phyloP scores from a whole-genome alignment of 768 basidiomycete genomes.

The Tricholoma sp. region DNA sequence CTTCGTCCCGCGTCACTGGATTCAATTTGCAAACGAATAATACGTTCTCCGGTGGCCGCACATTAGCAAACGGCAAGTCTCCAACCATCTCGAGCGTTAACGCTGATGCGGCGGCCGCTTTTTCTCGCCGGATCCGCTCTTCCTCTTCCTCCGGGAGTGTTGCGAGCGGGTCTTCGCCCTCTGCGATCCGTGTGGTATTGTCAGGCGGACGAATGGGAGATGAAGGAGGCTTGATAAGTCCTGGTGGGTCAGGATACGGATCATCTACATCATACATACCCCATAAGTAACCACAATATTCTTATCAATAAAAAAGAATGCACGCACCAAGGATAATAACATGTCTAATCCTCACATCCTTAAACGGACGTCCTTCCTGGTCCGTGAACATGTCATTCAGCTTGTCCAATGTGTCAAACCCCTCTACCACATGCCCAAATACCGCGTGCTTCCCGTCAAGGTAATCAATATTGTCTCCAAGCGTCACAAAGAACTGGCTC shows the following conservation, averaged over 20 bases:
- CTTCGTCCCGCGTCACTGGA: constrained; percentile 91
- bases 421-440: constrained; percentile 95
- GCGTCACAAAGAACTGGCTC: constrained; percentile 95
- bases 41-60: constrained; percentile 96
- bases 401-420: constrained; percentile 85
- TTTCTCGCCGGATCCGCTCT: constrained; percentile 74
- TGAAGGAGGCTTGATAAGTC: constrained; percentile 63
- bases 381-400: constrained; percentile 90
- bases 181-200: constrained; percentile 83
- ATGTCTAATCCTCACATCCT: constrained; percentile 92
- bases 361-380: constrained; percentile 83
- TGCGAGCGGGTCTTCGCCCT: constrained; percentile 87
- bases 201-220: constrained; percentile 83
- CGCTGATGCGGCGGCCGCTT: constrained; percentile 88
- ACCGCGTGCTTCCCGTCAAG: constrained; percentile 91
- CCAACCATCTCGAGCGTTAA: constrained; percentile 99
- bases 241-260: constrained; percentile 86
- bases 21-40: constrained; percentile 99
- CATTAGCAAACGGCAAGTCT: constrained; percentile 96
- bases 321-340: constrained; percentile 84
- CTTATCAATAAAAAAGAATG: not conserved
- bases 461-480: constrained; percentile 88
- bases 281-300: not conserved
- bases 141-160: constrained; percentile 83
- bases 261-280: constrained; percentile 58